phyloP scores from a whole-genome alignment of 2,329 filamentous ascomycete genomes.

The Nothomitra cinnamomea region DNA sequence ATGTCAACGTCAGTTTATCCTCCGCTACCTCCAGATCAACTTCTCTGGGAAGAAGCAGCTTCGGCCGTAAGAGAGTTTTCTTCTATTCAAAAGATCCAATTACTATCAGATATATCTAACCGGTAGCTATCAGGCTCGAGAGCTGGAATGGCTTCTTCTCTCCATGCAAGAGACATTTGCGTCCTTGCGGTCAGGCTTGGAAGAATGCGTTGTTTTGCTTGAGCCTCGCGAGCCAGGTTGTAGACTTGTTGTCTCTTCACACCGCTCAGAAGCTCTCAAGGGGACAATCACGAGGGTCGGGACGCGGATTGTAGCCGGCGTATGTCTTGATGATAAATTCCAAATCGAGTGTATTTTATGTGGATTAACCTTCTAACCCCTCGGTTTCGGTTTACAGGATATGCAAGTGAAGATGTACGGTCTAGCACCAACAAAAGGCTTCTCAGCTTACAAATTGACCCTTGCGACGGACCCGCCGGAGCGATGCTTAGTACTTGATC shows the following conservation, averaged over 20 bases:
- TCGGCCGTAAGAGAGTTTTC: background rate
- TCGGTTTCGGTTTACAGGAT: slow-evolving; percentile 5
- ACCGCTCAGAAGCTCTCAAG: slow-evolving; percentile 77
- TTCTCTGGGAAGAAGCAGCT: background rate
- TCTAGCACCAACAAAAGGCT: slow-evolving; percentile 32
- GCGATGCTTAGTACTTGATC: slow-evolving; percentile 44
- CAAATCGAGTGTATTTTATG: background rate
- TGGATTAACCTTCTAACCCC: slow-evolving; percentile 30
- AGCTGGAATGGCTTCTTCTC: slow-evolving; percentile 46
- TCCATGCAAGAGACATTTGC: slow-evolving; percentile 43
- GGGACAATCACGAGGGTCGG: slow-evolving; percentile 82
- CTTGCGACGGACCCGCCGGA: slow-evolving; percentile 35
- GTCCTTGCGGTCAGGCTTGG: slow-evolving; percentile 51
- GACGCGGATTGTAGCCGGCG: slow-evolving; percentile 79
- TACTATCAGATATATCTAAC: too few species aligned
- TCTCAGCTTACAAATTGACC: slow-evolving; percentile 32
- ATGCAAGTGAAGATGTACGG: slow-evolving; percentile 6
- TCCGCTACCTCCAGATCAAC: background rate
- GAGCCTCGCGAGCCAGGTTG: slow-evolving; percentile 71
- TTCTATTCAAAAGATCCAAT: too few species aligned
- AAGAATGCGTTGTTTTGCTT: slow-evolving; percentile 77
- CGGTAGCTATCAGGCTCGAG: slow-evolving; percentile 26
- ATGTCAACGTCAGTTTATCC: slow-evolving; percentile 2
- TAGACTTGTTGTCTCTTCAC: slow-evolving; percentile 77
- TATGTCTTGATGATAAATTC: slow-evolving; percentile 27